Base-by-base conservation (phyloP, 75 land plant genomes). In the Pinus tabuliformis region DNA sequence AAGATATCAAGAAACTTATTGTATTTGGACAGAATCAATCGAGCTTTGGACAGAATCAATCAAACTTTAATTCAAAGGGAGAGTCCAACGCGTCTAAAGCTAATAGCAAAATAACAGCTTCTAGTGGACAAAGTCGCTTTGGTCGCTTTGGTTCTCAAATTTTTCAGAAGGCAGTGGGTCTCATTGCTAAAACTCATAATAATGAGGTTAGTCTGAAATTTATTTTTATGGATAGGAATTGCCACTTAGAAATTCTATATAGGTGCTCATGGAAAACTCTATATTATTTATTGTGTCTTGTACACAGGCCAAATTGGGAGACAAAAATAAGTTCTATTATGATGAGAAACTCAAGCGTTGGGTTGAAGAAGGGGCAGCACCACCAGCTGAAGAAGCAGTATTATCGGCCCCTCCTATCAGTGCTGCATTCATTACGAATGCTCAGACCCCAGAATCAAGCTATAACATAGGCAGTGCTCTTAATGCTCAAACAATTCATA, bases 271-370 rank as follows among this genome's bases (percentile, higher is more conserved):
- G 18, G 54, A 4, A 15, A 14, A 16, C 26, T 9, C 36, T 65
- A 60, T 57, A 62, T 74, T n/a, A 58, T 4, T 15, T 62, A 56
- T 15, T 42, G 18, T 54, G 15, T 78, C 33, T 4, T 73, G 39
- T 73, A 63, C 45, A 58, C 81, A 97, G 99, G 99, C 99, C 36
- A 97, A 97, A 81, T 75, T 97, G 79, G 99, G 99, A 49, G 98
- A 97, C 33, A 62, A 59, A n/a, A 97, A 97, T 77, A 97, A 89
- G 73, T 97, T 97, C 62, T 90, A 90, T 79, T 97, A 94, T 81
- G 99, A 97, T 78, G 98, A 92, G 70, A 94, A 97, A 75, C 90
- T 97, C 8, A 95, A 92, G 81, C 91, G 92, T 80, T 97, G 99
- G 99, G 98, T 97, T 9, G 99, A 97, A 80, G 93, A 91, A 83